Evolutionary conservation across 768 basidiomycete genomes (phyloP).

Genomic region (Thelephora aurantiotincta): DNA sequence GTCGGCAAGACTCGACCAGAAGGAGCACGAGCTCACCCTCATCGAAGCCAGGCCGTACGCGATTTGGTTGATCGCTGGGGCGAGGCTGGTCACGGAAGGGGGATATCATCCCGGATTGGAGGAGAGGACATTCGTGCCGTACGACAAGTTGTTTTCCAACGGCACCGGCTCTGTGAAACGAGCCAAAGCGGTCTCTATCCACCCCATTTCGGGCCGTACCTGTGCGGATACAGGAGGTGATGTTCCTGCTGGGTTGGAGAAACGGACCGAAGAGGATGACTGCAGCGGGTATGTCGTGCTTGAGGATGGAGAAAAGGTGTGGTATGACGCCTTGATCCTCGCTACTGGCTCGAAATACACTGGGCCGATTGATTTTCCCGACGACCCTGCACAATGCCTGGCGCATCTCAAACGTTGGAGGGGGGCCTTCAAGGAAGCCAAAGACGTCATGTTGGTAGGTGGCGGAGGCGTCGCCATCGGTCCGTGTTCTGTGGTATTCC

Average conservation of each 20-base stretch:
- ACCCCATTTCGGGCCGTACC: too few species aligned
- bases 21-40: constrained; percentile 37
- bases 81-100: constrained; percentile 37
- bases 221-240: constrained; percentile 1
- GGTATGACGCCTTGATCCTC: constrained; percentile 43
- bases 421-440: constrained; percentile 16
- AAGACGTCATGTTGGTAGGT: constrained; percentile 20
- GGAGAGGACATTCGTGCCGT: constrained; percentile 32
- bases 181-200: constrained; percentile 25
- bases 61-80: constrained; percentile 32
- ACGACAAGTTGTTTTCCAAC: constrained; percentile 32
- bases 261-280: constrained; percentile 7
- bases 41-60: constrained; percentile 37
- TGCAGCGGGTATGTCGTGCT: constrained; percentile 36
- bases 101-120: constrained; percentile 27
- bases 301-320: constrained; percentile 30
- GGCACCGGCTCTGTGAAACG: constrained; percentile 26
- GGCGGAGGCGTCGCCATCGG: constrained; percentile 29
- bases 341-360: constrained; percentile 43
- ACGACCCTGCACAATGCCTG: background rate
- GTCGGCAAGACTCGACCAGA: constrained; percentile 32
- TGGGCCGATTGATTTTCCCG: constrained; percentile 33
- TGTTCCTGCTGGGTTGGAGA: background rate
- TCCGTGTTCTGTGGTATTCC: constrained; percentile 9
- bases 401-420: constrained; percentile 15